These are phyloP conservation scores for Oryza glumipatula DNA, from an alignment of 176 grass and related monocot species.

Conservation along the genomic window DNA sequence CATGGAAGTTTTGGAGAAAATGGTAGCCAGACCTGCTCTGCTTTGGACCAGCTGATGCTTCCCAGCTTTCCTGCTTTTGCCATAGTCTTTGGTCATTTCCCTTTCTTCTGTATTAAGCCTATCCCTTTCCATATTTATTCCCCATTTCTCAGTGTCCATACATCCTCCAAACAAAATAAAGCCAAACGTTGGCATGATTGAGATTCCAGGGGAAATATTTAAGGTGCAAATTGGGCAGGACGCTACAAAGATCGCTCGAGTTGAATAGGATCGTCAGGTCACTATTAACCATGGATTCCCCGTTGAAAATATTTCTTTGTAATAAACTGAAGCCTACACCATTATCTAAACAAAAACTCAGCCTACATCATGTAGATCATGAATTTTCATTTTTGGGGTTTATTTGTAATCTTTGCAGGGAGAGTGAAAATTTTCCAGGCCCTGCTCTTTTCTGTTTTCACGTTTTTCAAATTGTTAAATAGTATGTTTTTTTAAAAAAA, in stretches of 20 bases:
- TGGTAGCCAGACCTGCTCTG: neutral
- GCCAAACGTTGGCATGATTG: neutral
- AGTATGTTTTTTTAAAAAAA: no score
- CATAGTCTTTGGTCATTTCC: neutral
- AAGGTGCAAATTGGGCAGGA: neutral
- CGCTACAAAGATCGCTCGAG: neutral
- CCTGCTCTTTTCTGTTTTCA: no score
- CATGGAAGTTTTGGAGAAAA: slow-evolving; percentile 9
- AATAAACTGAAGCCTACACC: no score
- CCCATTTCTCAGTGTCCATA: neutral
- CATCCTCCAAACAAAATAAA: neutral
- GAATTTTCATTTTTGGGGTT: no score
- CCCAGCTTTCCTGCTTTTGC: neutral
- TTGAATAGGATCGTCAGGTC: neutral
- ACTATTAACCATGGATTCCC: no score
- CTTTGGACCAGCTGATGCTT: slow-evolving; percentile 42
- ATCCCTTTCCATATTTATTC: slow-evolving; percentile 33
- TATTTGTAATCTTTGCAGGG: no score
- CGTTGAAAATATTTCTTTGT: no score
- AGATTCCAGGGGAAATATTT: neutral
- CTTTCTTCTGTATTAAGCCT: slow-evolving; percentile 21
- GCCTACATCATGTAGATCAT: no score
- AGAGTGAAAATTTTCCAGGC: no score
- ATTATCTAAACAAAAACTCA: no score
- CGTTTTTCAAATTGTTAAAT: no score